Evolutionary conservation across 2,329 filamentous ascomycete genomes (phyloP).

Genomic region (Diplodia corticola): DNA sequence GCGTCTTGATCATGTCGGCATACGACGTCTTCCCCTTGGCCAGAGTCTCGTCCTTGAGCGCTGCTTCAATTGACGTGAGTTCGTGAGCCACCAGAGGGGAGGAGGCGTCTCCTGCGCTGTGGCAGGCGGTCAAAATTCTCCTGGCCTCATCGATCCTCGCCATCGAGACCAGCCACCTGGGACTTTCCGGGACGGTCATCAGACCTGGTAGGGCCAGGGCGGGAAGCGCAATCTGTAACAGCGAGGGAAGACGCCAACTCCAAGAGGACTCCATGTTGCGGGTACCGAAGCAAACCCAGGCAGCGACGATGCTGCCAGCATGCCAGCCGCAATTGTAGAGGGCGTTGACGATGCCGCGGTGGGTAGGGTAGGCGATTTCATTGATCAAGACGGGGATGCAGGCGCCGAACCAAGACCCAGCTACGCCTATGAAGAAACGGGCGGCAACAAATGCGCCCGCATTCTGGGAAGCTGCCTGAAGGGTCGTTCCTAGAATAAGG

Average conservation of each 20-base stretch:
- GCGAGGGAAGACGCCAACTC: conserved; percentile 36
- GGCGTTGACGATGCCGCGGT: conserved; percentile 39
- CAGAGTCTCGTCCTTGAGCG: conserved; percentile 50
- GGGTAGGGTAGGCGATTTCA: conserved; percentile 47
- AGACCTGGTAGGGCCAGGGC: conserved; percentile 45
- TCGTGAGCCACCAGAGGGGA: conserved; percentile 50
- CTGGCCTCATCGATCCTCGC: conserved; percentile 45
- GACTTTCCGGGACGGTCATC: conserved; percentile 55
- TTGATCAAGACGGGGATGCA: conserved; percentile 50
- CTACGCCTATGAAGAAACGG: conserved; percentile 65
- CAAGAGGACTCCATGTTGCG: conserved; percentile 45
- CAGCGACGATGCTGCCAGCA: conserved; percentile 45
- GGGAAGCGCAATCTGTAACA: conserved; percentile 52
- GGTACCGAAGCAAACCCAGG: conserved; percentile 50
- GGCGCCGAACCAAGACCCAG: conserved; percentile 63
- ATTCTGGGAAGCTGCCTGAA: neutral
- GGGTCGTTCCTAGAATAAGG: neutral
- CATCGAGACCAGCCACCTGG: conserved; percentile 56
- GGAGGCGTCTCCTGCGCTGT: conserved; percentile 50
- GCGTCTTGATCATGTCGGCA: conserved; percentile 49
- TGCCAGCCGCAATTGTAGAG: conserved; percentile 42
- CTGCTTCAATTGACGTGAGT: conserved; percentile 53
- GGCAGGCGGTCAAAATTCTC: conserved; percentile 55
- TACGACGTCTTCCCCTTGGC: conserved; percentile 47
- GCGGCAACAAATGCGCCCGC: conserved; percentile 57